A percentile compares a stretch with the other conserved stretches of the same genome.
phyloP scores from a whole-genome alignment of 2,329 filamentous ascomycete species.

The Byssochlamys sp. region DNA sequence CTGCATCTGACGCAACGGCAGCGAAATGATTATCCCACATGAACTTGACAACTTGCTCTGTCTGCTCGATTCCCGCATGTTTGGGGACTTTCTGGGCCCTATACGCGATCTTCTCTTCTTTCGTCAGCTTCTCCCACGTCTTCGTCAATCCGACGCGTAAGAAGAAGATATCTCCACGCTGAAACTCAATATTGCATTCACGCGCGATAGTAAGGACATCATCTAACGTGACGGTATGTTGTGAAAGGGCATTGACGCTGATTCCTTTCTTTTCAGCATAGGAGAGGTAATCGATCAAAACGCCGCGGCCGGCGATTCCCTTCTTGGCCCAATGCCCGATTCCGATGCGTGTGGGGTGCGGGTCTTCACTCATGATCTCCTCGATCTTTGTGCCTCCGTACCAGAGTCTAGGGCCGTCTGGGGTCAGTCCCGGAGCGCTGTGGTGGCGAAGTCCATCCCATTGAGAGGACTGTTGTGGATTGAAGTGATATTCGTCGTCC shows the following conservation, averaged over 20 bases:
- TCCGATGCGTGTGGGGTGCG: conserved; percentile 23
- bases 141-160: conserved; percentile 27
- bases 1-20: conserved; percentile 50
- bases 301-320: conserved; percentile 32
- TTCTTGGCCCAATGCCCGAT: conserved; percentile 31
- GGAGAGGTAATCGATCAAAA: conserved; percentile 30
- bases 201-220: conserved; percentile 25
- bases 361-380: conserved; percentile 21
- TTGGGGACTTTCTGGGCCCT: conserved; percentile 21
- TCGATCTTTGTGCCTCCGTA: conserved; percentile 28
- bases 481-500: conserved; percentile 45
- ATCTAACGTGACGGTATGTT: conserved; percentile 24
- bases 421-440: conserved; percentile 32
- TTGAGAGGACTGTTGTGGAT: conserved; percentile 46
- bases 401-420: conserved; percentile 19
- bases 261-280: conserved; percentile 26
- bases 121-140: conserved; percentile 25
- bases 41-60: conserved; percentile 42
- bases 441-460: conserved; percentile 47
- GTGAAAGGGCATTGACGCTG: conserved; percentile 22
- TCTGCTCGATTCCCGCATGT: conserved; percentile 30
- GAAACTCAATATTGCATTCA: conserved; percentile 27
- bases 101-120: conserved; percentile 18
- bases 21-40: conserved; percentile 52
- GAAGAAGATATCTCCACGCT: conserved; percentile 31